These are phyloP conservation scores for Malassezia furfur DNA, from an alignment of 1,284 basidiomycete species.

Conservation along the genomic window DNA sequence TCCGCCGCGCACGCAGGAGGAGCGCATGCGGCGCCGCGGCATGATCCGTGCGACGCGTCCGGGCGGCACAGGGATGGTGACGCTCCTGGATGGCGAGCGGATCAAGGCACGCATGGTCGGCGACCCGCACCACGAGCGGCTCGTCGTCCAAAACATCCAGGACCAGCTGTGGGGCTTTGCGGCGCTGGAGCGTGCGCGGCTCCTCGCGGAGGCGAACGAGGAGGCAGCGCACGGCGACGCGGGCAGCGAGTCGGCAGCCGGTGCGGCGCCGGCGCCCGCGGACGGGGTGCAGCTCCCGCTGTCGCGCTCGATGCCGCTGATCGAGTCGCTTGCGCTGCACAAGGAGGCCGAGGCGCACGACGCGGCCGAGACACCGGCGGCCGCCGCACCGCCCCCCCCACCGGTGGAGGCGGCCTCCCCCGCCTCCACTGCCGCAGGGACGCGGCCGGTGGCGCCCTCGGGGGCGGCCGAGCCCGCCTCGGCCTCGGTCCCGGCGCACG, in stretches of 20 bases:
- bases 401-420: too few species aligned
- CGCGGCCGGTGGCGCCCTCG: neutral
- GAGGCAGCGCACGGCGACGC: neutral
- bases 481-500: neutral
- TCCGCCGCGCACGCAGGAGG: slow-evolving; percentile 12
- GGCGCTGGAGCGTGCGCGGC: slow-evolving; percentile 28
- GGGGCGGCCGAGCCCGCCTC: neutral
- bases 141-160: slow-evolving; percentile 26
- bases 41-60: slow-evolving; percentile 36
- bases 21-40: slow-evolving; percentile 31
- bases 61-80: slow-evolving; percentile 46
- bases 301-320: neutral
- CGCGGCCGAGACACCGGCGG: too few species aligned
- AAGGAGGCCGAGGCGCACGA: slow-evolving; percentile 5
- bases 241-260: neutral
- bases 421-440: too few species aligned
- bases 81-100: slow-evolving; percentile 41
- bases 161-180: slow-evolving; percentile 41
- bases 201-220: neutral
- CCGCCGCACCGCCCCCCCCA: too few species aligned
- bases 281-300: neutral
- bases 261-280: too few species aligned
- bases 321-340: too few species aligned
- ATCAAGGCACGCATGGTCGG: slow-evolving; percentile 39
- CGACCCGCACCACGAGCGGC: slow-evolving; percentile 19